A percentile compares a stretch with the other conserved stretches of the same genome.
phyloP scores from a whole-genome alignment of 2,329 filamentous ascomycete species.

The Aureobasidium sp. region DNA sequence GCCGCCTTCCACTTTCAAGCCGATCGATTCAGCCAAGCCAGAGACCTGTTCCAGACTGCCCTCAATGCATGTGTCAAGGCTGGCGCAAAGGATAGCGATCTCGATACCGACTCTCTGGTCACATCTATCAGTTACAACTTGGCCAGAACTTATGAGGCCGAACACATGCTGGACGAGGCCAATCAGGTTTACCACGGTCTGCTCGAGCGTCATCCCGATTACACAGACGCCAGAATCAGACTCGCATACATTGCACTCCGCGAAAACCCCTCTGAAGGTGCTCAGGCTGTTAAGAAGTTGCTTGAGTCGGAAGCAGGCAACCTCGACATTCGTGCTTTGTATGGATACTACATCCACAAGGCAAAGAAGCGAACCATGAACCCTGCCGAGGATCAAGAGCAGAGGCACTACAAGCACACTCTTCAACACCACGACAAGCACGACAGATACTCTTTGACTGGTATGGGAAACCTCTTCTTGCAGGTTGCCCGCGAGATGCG shows the following conservation, averaged over 20 bases:
- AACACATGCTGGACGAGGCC: constrained; percentile 72
- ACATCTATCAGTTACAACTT: constrained; percentile 97
- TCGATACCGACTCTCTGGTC: constrained; percentile 83
- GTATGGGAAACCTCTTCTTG: constrained; percentile 94
- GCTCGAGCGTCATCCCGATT: constrained; percentile 73
- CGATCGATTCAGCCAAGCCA: constrained; percentile 71
- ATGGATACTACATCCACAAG: constrained; percentile 91
- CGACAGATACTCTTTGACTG: constrained; percentile 90
- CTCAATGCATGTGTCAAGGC: constrained; percentile 79
- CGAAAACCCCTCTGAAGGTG: constrained; percentile 72
- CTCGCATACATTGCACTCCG: constrained; percentile 84
- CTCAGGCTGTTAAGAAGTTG: constrained; percentile 74
- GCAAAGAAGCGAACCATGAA: constrained; percentile 75
- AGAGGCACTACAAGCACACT: constrained; percentile 93
- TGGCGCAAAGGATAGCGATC: constrained; percentile 58
- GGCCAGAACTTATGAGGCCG: constrained; percentile 83
- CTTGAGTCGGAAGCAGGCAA: constrained; percentile 79
- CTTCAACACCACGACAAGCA: constrained; percentile 93
- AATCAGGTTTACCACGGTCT: constrained; percentile 82
- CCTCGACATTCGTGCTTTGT: constrained; percentile 83
- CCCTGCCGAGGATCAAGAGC: constrained; percentile 80
- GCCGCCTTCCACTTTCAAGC: constrained; percentile 89
- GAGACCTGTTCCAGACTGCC: constrained; percentile 86
- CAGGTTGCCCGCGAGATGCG: constrained; percentile 88
- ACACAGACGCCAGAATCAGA: constrained; percentile 82